Evolutionary conservation across 805 yeast genomes (phyloP).

Genomic region (Komagataella populi): DNA sequence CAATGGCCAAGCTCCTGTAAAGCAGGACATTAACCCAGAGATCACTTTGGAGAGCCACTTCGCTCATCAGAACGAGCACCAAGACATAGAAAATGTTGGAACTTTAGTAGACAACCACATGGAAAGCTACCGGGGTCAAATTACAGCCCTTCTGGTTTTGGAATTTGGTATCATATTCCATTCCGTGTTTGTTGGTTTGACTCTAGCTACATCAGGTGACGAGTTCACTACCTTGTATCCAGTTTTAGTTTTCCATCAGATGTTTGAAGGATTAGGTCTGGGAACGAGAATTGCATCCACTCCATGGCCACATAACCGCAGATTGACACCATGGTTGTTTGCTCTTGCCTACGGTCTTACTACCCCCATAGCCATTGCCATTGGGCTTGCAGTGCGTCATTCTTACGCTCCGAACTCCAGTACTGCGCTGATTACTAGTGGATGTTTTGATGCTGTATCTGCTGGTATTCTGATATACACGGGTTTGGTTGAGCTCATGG

Average conservation of each 20-base stretch:
- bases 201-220: constrained; percentile 50
- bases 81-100: constrained; percentile 26
- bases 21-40: constrained; percentile 1
- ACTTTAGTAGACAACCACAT: constrained; percentile 18
- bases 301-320: constrained; percentile 31
- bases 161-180: constrained; percentile 70
- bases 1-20: not conserved
- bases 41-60: constrained; percentile 21
- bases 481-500: constrained; percentile 63
- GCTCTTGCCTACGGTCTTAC: constrained; percentile 39
- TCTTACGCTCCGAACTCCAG: constrained; percentile 41
- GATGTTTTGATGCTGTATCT: constrained; percentile 56
- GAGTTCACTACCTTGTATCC: constrained; percentile 52
- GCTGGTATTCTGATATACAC: constrained; percentile 63
- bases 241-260: constrained; percentile 62
- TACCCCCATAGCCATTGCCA: constrained; percentile 63
- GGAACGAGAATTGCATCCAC: constrained; percentile 57
- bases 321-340: constrained; percentile 37
- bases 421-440: constrained; percentile 41
- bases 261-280: constrained; percentile 69
- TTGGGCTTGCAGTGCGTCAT: constrained; percentile 57
- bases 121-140: constrained; percentile 10
- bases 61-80: constrained; percentile 22
- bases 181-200: constrained; percentile 61
- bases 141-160: constrained; percentile 36